Base-by-base conservation (phyloP, 805 yeast genomes). In the Wickerhamiella lipophila region DNA sequence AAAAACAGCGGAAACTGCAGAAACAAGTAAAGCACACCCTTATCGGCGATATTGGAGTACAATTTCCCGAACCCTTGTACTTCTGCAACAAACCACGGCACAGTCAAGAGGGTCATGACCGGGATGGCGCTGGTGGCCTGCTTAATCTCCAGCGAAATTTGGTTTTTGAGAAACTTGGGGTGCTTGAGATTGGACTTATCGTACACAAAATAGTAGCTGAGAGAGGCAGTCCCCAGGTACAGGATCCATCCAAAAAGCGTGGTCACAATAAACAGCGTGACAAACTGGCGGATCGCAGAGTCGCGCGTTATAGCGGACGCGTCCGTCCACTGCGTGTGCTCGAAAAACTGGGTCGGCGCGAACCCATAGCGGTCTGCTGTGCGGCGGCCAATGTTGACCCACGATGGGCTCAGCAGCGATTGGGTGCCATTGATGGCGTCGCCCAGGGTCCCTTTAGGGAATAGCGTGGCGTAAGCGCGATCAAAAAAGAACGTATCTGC, bases 101-200 rank as follows among this genome's bases (percentile, higher is more conserved):
- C 74, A 0, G 98, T 92, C 56, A 84, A 71, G 26, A 74, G 47
- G 18, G 92, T 92, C 98, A 92, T 92, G 16, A 71, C 63, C 26
- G 98, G 98, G 56, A 92, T 87, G 13, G 96, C 81, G 16, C 81
- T 66, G 52, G 76, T 55, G 0, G 96, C 95, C 61, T 79, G 81
- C 54, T 73, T 68, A 54, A 89, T 83, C 64, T 92, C 98, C 61
- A 85, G 68, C 4, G 75, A 67, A 76, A 92, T 78, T 69, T 92
- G 98, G 68, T 92, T 89, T 64, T 92, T 92, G 66, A 92, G 74
- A 66, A 84, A 89, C 64, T 95, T 76, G 52, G 98, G 98, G 65
- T 92, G 98, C 67, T 89, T 85, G 74, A 89, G 86, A 51, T 86
- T 84, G 49, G 79, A 79, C 62, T 80, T 82, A 66, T 92, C 96